Evolutionary conservation across 2,329 filamentous ascomycete species (phyloP), one percentile per base, ranked within the genome.

Genomic region (Cytospora chrysosperma): DNA sequence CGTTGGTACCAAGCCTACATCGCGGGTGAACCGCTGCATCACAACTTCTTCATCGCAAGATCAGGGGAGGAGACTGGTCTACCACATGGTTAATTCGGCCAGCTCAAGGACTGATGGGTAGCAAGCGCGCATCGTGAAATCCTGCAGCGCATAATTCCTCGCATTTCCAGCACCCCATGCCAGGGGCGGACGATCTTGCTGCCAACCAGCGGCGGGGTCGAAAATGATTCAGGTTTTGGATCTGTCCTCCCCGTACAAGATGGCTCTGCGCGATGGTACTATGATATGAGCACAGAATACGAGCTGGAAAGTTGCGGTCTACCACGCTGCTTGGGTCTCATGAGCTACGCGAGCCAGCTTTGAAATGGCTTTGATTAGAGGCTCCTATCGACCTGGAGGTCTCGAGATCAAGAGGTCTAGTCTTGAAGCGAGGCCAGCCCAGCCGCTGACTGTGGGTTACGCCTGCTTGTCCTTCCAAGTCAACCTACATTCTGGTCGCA

Each of bases 211-310:
- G 43, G 43, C 43, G 24, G 51, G 51, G 17, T 54, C 30, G 28
- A 21, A 37, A 53, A 43, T 34, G 21, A 50, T 55, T 28, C 59
- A 51, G 58, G 58, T 55, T 49, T 61, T 43, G 26, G 40, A 28
- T 47, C 34, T 27, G 32, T 28, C 40, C 27, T 43, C n/a, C 40
- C 51, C 51, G 8, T 51, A 28, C 59, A 50, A 34, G 59, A 47
- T 61, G 59, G 59, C 40, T 57, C 13, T 15, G 53, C 62, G 43
- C 53, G 59, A 64, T 61, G 62, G 26, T 37, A 64, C 47, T 56
- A 34, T 34, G 40, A 50, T 43, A 34, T 34, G 40, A 50, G 43
- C 57, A 27, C 56, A 30, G 54, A n/a, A 40, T 43, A 27, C 49
- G 24, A 59, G 24, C 24, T 27, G 27, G 21, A n/a, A 28, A 40